Evolutionary conservation across 2,329 filamentous ascomycete genomes (phyloP), one percentile per base, ranked within the genome.

Genomic region (Pseudogymnoascus sp.): DNA sequence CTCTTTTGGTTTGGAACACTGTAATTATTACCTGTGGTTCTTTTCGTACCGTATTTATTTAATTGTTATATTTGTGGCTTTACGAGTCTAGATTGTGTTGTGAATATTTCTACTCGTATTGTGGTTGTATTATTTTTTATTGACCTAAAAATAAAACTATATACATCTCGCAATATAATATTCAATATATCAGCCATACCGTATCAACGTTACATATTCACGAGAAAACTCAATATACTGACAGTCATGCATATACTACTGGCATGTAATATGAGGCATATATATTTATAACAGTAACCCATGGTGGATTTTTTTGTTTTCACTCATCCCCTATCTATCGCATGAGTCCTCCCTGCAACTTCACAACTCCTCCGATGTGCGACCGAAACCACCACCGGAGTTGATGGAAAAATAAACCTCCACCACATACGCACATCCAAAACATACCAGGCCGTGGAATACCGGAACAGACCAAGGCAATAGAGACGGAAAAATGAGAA

Each of bases 401-500:
- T 13, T 53, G 19, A 31, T 19, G 46, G 46, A 19, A 13, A 31
- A 53, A 53, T 19, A 53, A 53, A 31, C 1, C 1, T 50, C 44
- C 23, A 50, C 46, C 46, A 31, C n/a, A 31, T 53, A 31, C 10
- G 4, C 26, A 17, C 46, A 7, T 33, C 7, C 4, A 31, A 2
- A 53, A 31, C 23, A 53, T 13, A 19, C 26, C 19, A 31, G 5
- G n/a, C 17, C 7, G n/a, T 19, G 46, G 4, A 53, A 31, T 19
- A 7, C 26, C 26, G 26, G 17, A 29, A n/a, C 46, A 31, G 29
- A 15, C 26, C 46, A 33, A 53, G 46, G 46, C 15, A 53, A 53
- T 53, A 53, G 46, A 33, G 46, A 53, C 46, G 46, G 46, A 53
- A 53, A 53, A 53, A 53, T 31, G 46, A 53, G 46, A 33, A 53